These are phyloP conservation scores for Ogataea polymorpha DNA, from an alignment of 805 yeast species.

Conservation along the genomic window DNA sequence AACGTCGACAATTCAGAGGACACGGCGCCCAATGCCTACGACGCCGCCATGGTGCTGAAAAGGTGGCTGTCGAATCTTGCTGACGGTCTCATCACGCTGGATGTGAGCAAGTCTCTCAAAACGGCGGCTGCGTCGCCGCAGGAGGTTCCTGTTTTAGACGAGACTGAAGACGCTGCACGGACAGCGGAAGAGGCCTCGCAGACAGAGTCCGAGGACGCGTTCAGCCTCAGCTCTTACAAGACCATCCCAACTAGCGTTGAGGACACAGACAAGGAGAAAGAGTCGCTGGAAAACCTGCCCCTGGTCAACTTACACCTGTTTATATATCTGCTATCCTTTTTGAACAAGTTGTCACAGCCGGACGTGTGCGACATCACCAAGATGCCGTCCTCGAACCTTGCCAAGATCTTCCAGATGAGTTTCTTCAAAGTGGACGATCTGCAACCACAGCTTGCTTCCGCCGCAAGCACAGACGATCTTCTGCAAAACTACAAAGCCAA, in stretches of 20 bases:
- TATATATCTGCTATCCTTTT: slow-evolving; percentile 29
- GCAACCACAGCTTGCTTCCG: slow-evolving; percentile 17
- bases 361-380: slow-evolving; percentile 30
- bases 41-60: slow-evolving; percentile 36
- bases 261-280: slow-evolving; percentile 1
- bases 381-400: slow-evolving; percentile 36
- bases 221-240: slow-evolving; percentile 12
- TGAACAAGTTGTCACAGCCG: slow-evolving; percentile 24
- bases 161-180: not conserved
- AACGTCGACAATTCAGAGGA: slow-evolving; percentile 18
- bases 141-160: not conserved
- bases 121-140: not conserved
- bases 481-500: slow-evolving; percentile 28
- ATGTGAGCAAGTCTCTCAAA: slow-evolving; percentile 23
- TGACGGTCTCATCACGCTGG: slow-evolving; percentile 29
- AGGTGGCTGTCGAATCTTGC: slow-evolving; percentile 34
- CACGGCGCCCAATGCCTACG: slow-evolving; percentile 28
- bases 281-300: slow-evolving; percentile 21
- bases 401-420: slow-evolving; percentile 38
- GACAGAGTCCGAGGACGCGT: slow-evolving; percentile 10
- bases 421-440: slow-evolving; percentile 34
- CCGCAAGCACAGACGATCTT: slow-evolving; percentile 26
- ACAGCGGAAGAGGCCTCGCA: slow-evolving; percentile 5
- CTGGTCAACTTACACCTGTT: slow-evolving; percentile 32
- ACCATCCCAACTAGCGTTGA: slow-evolving; percentile 5